Evolutionary conservation across 2,329 filamentous ascomycete species (phyloP), one percentile per base, ranked within the genome.

Genomic region (Cryphonectria carpinicola): DNA sequence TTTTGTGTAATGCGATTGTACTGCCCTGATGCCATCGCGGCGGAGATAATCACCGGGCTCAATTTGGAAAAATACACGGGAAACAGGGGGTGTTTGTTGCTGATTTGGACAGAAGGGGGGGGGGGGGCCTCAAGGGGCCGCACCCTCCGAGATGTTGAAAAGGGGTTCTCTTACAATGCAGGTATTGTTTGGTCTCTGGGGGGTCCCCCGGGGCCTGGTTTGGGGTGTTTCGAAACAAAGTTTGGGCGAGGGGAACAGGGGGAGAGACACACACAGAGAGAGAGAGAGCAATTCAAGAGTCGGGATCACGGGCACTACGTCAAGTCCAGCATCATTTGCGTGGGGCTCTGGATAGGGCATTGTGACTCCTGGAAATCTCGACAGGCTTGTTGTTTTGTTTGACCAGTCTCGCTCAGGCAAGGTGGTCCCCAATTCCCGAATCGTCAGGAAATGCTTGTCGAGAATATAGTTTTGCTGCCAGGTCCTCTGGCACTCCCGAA

Each of bases 61-160:
- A 71, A 71, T 71, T n/a, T 71, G 70, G 70, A 62, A 71, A 54
- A 71, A 69, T 71, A 52, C 22, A 46, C 35, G 19, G 19, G 11
- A 61, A 61, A 46, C 64, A 65, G 28, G 64, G 64, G 64, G 32
- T 54, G 4, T 28, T 46, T 46, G 1, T 46, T 11, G 39, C 39
- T 25, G 39, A 25, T 14, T 52, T 58, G n/a, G 49, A 37, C 65
- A 58, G 32, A 32, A n/a, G 37, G 37, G 37, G 10, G n/a, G 37
- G 37, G 37, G 10, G 65, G 65, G 52, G 65, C 37, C 25, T 5
- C 28, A 58, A 56, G 49, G 65, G 28, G 41, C 7, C 17, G 65
- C 65, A 58, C 39, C 32, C 49, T 66, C 65, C 65, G 65, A 66
- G 52, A n/a, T 22, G n/a, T 41, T 52, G 13, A 17, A 66, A 66